Evolutionary conservation across 2,329 filamentous ascomycete genomes (phyloP), one percentile per base, ranked within the genome.

Genomic region (Hymenoscyphus occultus): DNA sequence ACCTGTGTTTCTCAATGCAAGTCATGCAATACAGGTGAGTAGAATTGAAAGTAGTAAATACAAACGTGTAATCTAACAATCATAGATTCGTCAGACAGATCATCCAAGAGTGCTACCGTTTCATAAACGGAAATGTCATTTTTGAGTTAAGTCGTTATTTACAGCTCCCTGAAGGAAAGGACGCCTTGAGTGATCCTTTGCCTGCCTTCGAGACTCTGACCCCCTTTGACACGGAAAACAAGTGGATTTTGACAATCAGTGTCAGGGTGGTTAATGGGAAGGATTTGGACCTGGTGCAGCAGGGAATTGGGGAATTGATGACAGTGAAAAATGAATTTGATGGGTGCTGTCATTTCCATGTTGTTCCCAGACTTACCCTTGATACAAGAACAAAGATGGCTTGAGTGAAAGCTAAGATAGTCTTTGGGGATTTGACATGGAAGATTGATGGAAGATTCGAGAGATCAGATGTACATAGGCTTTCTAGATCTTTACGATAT

Each of bases 191-290:
- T 57, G 64, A 22, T 14, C 64, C 65, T 19, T 74, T 87, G 0
- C 83, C 84, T 0, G 67, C 82, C 0, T 84, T 80, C 76, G 77
- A 80, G 2, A 74, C 77, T 0, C 75, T 86, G 7, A 75, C 79
- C 1, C 80, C 80, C 0, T 76, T 85, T 16, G 84, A 86, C 69
- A 74, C 78, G 61, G 73, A 77, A 22, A 75, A 77, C 40, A 81
- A 81, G 57, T 88, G 86, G 86, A 79, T 85, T 60, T 77, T 89
- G 39, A 80, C 80, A 42, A 81, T 86, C 64, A 84, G 80, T 65
- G 76, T 80, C 1, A 79, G 84, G 60, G 83, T 87, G 2, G 69
- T 81, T 7, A 84, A 87, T 65, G 84, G 86, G 62, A 84, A 80
- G 68, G 82, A 84, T 61, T 85, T 84, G 0, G 71, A 71, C 5